Evolutionary conservation across 768 basidiomycete species (phyloP).

Genomic region (Tulasnella sp.): DNA sequence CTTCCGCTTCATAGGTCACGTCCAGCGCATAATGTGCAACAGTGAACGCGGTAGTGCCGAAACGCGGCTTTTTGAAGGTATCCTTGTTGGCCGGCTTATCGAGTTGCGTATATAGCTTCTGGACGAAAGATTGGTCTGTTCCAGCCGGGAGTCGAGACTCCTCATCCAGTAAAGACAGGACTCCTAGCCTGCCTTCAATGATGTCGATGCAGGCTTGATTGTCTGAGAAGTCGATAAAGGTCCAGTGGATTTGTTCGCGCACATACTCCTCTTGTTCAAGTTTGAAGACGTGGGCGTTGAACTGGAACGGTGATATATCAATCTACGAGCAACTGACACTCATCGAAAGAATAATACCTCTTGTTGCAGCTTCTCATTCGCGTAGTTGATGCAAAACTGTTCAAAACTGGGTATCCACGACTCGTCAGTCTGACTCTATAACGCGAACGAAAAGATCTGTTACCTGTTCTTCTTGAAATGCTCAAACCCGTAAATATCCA

Average conservation of each 20-base stretch:
- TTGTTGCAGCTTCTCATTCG: conserved; percentile 95
- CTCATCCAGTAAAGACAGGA: conserved; percentile 89
- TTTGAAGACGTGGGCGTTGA: conserved; percentile 99
- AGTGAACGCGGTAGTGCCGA: conserved; percentile 93
- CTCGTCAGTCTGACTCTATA: conserved; percentile 7
- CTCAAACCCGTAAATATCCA: conserved; percentile 97
- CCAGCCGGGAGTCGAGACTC: conserved; percentile 94
- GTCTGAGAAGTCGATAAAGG: conserved; percentile 97
- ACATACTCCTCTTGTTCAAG: conserved; percentile 99
- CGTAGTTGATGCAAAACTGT: conserved; percentile 99
- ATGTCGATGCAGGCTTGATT: conserved; percentile 99
- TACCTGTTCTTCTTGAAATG: conserved; percentile 80
- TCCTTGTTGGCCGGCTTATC: conserved; percentile 72
- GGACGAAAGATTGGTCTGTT: conserved; percentile 83
- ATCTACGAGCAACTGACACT: conserved; percentile 14
- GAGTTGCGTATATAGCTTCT: conserved; percentile 82
- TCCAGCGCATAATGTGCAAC: conserved; percentile 97
- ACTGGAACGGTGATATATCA: conserved; percentile 37
- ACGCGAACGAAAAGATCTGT: conserved; percentile 47
- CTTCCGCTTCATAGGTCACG: conserved; percentile 96
- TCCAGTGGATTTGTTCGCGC: conserved; percentile 98
- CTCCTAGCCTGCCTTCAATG: conserved; percentile 94
- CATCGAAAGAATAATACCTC: conserved; percentile 43
- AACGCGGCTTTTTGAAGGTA: conserved; percentile 98
- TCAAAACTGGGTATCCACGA: conserved; percentile 38